Evolutionary conservation across 345 rosid species (phyloP), one percentile per base, ranked within the genome.

Genomic region (Brassica juncea): DNA sequence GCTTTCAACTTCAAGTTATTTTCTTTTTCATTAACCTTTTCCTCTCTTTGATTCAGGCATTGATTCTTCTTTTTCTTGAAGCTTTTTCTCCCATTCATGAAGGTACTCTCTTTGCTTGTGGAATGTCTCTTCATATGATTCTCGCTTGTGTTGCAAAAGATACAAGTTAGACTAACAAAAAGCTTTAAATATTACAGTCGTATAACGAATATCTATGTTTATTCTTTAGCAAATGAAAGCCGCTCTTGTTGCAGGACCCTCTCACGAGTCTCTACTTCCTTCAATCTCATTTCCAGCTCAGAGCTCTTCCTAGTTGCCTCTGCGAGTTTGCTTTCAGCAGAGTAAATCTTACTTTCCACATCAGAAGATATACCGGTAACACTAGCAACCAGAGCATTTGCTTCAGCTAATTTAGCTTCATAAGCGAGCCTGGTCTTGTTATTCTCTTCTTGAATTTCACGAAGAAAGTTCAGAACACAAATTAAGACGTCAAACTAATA

Each of bases 251-350:
- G 88, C 76, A 92, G 75, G 70, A 86, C 75, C 68, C 74, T 84
- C 82, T 94, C 97, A 68, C 90, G 92, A 57, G 92, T 83, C 81
- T 86, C 94, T 81, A 92, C 42, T 84, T 92, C 97, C 74, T 86
- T 86, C 86, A 91, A 82, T 83, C 88, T 89, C 87, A 83, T 71
- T 82, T 94, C 94, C 87, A 92, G 75, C 76, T 89, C 92, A 0
- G 86, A 77, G 81, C 83, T 82, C 87, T 88, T 94, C 77, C 85
- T 81, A 57, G 86, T 87, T 49, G 87, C 89, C 83, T 89, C 97
- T 54, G 83, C 87, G 63, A 92, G 94, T 86, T 90, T 89, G 70
- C 87, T 84, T 54, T 87, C 89, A 31, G 91, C 94, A 77, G 74
- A 80, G 62, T 30, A 80, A 75, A 89, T 58, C 83, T 88, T 92